phyloP scores from a whole-genome alignment of 345 rosid species.

The Camelina hispida region DNA sequence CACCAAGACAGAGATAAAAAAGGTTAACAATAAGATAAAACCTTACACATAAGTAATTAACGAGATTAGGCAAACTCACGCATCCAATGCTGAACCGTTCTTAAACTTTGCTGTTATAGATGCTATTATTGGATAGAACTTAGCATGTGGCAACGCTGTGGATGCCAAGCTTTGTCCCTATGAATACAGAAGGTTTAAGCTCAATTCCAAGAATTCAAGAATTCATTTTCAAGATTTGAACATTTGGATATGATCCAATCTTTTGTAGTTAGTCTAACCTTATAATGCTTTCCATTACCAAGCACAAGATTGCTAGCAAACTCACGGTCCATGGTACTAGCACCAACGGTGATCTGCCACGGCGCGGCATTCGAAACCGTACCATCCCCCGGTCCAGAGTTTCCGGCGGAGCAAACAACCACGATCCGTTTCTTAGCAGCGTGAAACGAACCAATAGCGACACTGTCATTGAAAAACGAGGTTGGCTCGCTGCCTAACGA shows the following conservation, averaged over 20 bases:
- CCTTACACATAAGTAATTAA: not conserved
- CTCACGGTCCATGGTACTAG: conserved; percentile 86
- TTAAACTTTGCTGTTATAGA: conserved; percentile 60
- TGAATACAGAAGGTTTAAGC: not conserved
- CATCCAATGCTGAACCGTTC: conserved; percentile 54
- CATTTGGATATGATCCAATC: not conserved
- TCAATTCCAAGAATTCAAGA: not conserved
- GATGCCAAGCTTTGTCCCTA: conserved; percentile 84
- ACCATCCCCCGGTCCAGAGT: conserved; percentile 72
- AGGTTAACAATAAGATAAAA: not conserved
- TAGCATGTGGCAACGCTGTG: conserved; percentile 49
- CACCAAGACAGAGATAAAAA: conserved; percentile 23
- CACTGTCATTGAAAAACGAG: conserved; percentile 58
- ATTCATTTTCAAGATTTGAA: not conserved
- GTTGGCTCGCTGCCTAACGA: conserved; percentile 63
- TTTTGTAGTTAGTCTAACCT: conserved; percentile 48
- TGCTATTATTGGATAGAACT: conserved; percentile 60
- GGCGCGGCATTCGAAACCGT: conserved; percentile 77
- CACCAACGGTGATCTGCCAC: conserved; percentile 90
- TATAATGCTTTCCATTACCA: conserved; percentile 57
- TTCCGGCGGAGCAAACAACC: conserved; percentile 80
- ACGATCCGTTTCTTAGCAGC: conserved; percentile 64
- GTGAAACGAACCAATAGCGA: conserved; percentile 82
- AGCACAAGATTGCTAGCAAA: conserved; percentile 70
- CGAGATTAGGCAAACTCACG: conserved; percentile 55